Percentiles rank a stretch among this genome's conserved stretches.
Evolutionary conservation across 75 land plant species (phyloP).

Genomic region (Pinus albicaulis): DNA sequence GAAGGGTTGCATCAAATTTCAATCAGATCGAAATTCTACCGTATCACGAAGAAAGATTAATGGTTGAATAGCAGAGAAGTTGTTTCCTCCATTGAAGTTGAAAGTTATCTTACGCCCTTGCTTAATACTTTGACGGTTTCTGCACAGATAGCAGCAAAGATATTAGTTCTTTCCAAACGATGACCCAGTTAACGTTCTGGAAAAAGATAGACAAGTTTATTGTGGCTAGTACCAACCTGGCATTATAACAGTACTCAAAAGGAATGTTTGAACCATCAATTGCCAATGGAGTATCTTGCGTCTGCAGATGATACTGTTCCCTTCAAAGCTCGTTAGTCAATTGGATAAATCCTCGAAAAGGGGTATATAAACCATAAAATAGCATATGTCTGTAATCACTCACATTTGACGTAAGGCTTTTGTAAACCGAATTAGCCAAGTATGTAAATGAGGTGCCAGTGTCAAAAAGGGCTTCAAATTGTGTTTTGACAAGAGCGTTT

Average conservation of each 20-base stretch:
- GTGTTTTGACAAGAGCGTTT: background rate
- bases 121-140: constrained; percentile 26
- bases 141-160: constrained; percentile 15
- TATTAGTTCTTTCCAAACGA: constrained; percentile 11
- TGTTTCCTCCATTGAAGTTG: constrained; percentile 45
- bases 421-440: constrained; percentile 49
- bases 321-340: background rate
- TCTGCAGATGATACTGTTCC: constrained; percentile 47
- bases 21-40: constrained; percentile 18
- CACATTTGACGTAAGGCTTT: constrained; percentile 46
- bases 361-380: background rate
- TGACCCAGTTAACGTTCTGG: no score
- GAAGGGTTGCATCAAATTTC: background rate
- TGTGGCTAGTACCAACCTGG: constrained; percentile 34
- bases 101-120: constrained; percentile 35
- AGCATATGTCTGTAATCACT: constrained; percentile 15
- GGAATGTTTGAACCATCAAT: constrained; percentile 35
- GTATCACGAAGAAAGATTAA: constrained; percentile 31
- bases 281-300: constrained; percentile 12
- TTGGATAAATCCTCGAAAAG: background rate
- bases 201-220: background rate
- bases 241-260: constrained; percentile 62
- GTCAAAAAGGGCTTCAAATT: constrained; percentile 65
- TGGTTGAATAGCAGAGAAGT: constrained; percentile 42
- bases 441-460: constrained; percentile 90